phyloP scores from a whole-genome alignment of 2,329 filamentous ascomycete species.

The Tolypocladium paradoxum region DNA sequence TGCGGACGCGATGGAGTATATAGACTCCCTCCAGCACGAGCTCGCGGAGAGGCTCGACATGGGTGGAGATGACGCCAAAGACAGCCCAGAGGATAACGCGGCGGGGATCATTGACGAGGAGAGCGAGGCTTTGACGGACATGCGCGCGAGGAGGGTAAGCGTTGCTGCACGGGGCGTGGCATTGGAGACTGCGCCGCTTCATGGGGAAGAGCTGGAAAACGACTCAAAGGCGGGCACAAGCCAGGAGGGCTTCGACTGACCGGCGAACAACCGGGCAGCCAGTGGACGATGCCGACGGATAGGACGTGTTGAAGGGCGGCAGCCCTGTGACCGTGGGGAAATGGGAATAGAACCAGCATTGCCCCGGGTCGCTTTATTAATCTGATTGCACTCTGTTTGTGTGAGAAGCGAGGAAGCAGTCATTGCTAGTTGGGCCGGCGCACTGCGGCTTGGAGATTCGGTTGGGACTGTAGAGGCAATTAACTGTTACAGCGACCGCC shows the following conservation, averaged over 20 bases:
- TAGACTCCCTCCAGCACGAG: slow-evolving; percentile 38
- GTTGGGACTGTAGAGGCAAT: background rate
- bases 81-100: slow-evolving; percentile 30
- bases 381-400: background rate
- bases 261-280: background rate
- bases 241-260: slow-evolving; percentile 34
- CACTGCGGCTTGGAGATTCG: background rate
- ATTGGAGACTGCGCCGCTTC: slow-evolving; percentile 42
- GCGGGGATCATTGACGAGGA: slow-evolving; percentile 37
- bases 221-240: slow-evolving; percentile 11
- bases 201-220: slow-evolving; percentile 13
- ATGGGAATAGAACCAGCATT: background rate
- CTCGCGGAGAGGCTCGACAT: slow-evolving; percentile 35
- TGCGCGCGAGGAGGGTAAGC: slow-evolving; percentile 44
- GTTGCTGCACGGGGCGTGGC: slow-evolving; percentile 32
- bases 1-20: slow-evolving; percentile 36
- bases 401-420: background rate
- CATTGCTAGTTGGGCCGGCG: background rate
- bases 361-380: background rate
- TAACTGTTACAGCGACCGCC: background rate
- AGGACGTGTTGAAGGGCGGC: background rate
- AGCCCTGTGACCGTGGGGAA: too few species aligned
- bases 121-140: slow-evolving; percentile 43
- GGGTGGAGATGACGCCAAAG: slow-evolving; percentile 22
- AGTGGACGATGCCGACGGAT: background rate